Evolutionary conservation across 1,284 basidiomycete genomes (phyloP).

Genomic region (Cronartium ribicola): DNA sequence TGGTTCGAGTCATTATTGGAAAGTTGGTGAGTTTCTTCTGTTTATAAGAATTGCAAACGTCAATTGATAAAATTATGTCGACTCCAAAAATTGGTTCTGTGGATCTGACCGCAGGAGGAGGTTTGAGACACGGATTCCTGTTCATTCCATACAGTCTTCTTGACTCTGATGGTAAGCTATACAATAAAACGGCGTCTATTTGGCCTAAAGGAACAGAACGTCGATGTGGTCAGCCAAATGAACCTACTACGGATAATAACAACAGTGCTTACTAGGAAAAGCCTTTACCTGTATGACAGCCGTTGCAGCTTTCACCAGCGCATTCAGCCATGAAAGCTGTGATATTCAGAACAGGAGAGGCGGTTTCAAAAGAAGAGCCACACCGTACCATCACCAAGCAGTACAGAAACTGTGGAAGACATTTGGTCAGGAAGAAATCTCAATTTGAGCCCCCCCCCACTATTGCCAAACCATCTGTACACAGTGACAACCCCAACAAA

Average conservation of each 20-base stretch:
- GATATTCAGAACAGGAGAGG: neutral
- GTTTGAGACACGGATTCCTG: constrained; percentile 8
- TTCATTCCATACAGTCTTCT: constrained; percentile 33
- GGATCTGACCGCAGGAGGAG: neutral
- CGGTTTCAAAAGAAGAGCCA: neutral
- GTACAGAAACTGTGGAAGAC: too few species aligned
- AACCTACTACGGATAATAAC: neutral
- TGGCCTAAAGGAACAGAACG: constrained; percentile 22
- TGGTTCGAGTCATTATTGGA: too few species aligned
- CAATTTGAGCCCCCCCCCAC: too few species aligned
- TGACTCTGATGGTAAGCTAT: constrained; percentile 28
- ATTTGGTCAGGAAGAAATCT: too few species aligned
- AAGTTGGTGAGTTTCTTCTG: too few species aligned
- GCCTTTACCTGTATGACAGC: neutral
- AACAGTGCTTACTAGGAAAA: neutral
- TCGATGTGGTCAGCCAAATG: neutral
- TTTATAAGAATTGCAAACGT: too few species aligned
- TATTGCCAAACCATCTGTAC: too few species aligned
- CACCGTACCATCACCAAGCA: constrained; percentile 1
- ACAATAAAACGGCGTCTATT: constrained; percentile 16
- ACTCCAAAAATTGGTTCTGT: too few species aligned
- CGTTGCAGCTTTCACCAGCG: neutral
- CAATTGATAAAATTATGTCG: too few species aligned
- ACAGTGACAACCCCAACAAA: too few species aligned
- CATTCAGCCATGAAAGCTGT: neutral